phyloP scores from a whole-genome alignment of 805 yeast species.

The Hanseniaspora pseudoguilliermondii region DNA sequence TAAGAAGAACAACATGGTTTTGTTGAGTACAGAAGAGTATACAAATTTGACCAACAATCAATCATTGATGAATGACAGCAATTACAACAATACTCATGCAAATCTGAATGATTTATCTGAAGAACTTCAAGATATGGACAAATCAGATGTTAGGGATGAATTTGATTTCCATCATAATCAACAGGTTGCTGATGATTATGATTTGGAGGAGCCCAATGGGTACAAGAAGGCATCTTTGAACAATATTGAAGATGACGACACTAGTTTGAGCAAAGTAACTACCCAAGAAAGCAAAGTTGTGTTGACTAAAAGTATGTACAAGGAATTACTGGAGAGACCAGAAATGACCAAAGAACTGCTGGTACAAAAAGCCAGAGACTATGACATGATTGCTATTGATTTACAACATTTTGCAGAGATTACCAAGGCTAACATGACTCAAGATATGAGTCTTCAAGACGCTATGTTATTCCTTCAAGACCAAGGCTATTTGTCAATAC shows the following conservation, averaged over 20 bases:
- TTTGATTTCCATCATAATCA: constrained; percentile 12
- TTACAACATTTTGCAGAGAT: constrained; percentile 14
- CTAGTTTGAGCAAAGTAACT: not conserved
- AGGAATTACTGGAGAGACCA: not conserved
- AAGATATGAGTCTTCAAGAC: constrained; percentile 14
- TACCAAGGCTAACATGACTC: constrained; percentile 13
- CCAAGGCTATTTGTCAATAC: constrained; percentile 28
- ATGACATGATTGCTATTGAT: constrained; percentile 17
- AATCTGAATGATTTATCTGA: not conserved
- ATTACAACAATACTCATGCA: not conserved
- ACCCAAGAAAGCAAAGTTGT: not conserved
- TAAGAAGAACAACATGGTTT: not conserved
- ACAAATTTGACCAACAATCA: not conserved
- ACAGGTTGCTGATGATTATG: not conserved
- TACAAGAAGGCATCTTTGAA: not conserved
- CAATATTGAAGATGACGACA: not conserved
- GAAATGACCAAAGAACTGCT: constrained; percentile 16
- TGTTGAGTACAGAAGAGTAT: not conserved
- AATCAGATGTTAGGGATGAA: not conserved
- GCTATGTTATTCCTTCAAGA: constrained; percentile 24
- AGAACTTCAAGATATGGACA: not conserved
- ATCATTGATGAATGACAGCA: not conserved
- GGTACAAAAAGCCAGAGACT: constrained; percentile 15
- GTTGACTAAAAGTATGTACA: not conserved
- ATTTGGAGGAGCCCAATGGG: not conserved